Evolutionary conservation across 805 yeast genomes (phyloP).

Genomic region (Novakomyces olei): DNA sequence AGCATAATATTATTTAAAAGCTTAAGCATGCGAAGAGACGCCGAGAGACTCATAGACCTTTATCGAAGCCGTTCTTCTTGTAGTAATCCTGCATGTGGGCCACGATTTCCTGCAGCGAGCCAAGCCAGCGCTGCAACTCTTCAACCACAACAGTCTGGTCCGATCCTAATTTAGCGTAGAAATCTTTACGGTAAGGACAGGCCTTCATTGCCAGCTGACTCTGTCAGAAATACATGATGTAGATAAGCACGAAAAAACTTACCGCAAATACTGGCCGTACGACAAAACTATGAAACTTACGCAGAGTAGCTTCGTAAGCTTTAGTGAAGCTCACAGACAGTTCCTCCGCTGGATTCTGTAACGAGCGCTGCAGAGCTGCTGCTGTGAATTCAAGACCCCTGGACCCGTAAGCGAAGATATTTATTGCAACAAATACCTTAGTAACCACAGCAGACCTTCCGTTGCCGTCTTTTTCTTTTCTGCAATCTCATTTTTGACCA

Average conservation of each 20-base stretch:
- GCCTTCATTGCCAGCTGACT: constrained; percentile 66
- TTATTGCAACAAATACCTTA: constrained; percentile 15
- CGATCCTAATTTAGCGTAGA: constrained; percentile 59
- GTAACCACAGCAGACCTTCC: constrained; percentile 74
- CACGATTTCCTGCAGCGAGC: constrained; percentile 55
- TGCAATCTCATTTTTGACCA: constrained; percentile 49
- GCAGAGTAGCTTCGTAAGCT: constrained; percentile 61
- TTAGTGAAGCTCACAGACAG: constrained; percentile 58
- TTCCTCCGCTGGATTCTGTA: constrained; percentile 39
- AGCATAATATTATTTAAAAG: no score
- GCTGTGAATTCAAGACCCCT: constrained; percentile 84
- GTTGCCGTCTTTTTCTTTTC: constrained; percentile 54
- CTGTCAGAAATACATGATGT: background rate
- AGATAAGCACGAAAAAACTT: background rate
- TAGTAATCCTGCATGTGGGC: constrained; percentile 51
- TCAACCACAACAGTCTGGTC: constrained; percentile 43
- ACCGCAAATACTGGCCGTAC: constrained; percentile 64
- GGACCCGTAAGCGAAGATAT: background rate
- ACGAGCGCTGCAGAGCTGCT: constrained; percentile 61
- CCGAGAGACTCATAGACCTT: constrained; percentile 36
- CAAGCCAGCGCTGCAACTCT: constrained; percentile 53
- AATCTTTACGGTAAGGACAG: constrained; percentile 74
- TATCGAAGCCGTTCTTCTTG: constrained; percentile 64
- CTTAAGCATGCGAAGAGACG: no score
- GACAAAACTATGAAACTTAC: constrained; percentile 61